Evolutionary conservation across 208 protist genomes (phyloP).

Genomic region (Cochliopodium minus): DNA sequence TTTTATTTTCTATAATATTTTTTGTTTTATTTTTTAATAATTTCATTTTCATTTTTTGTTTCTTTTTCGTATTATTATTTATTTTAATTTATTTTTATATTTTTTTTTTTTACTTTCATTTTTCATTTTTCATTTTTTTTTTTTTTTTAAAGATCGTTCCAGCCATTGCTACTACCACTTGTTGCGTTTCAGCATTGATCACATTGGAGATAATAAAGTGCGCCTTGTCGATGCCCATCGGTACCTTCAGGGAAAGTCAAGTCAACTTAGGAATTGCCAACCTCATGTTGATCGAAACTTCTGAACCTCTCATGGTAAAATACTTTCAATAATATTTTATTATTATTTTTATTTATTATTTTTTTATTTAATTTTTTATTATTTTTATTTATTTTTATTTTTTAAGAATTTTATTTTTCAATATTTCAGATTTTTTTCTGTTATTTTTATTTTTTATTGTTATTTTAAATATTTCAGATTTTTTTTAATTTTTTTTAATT

Average conservation of each 20-base stretch:
- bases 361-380: slow-evolving; percentile 19
- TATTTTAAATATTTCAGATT: slow-evolving; percentile 17
- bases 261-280: slow-evolving; percentile 93
- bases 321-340: slow-evolving; percentile 30
- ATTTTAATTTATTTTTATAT: neutral
- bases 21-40: slow-evolving; percentile 8
- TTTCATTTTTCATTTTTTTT: slow-evolving; percentile 7
- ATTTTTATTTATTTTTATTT: slow-evolving; percentile 18
- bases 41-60: slow-evolving; percentile 10
- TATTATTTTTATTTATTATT: slow-evolving; percentile 20
- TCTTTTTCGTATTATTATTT: neutral
- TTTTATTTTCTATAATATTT: slow-evolving; percentile 3
- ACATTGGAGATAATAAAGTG: slow-evolving; percentile 20
- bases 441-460: slow-evolving; percentile 21
- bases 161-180: slow-evolving; percentile 43
- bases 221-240: too few species aligned
- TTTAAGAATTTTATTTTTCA: slow-evolving; percentile 20
- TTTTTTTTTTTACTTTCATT: slow-evolving; percentile 6
- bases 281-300: slow-evolving; percentile 81
- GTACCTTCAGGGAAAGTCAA: slow-evolving; percentile 74
- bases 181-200: slow-evolving; percentile 27
- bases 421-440: slow-evolving; percentile 19
- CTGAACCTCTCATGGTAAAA: slow-evolving; percentile 29
- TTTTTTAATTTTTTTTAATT: slow-evolving; percentile 23
- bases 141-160: slow-evolving; percentile 19